Evolutionary conservation across 1,284 basidiomycete species (phyloP), one percentile per base, ranked within the genome.

Genomic region (Trametes versicolor): DNA sequence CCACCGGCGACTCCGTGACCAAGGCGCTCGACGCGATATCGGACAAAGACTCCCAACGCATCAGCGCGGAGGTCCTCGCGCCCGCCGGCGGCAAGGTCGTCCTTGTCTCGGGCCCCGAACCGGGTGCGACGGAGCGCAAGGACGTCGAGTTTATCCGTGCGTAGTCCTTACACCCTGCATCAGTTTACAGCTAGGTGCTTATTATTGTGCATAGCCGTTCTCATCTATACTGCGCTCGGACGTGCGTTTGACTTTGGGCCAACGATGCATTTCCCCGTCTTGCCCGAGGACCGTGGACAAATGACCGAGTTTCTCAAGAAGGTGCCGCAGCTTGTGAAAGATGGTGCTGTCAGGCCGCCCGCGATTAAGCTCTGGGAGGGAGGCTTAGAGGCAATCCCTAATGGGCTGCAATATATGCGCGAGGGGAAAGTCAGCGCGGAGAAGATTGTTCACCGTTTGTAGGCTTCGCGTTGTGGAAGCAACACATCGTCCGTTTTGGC

Each of bases 391-490:
- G 70, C 60, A n/a, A 62, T 74, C 4, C 60, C 65, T 1, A 72
- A 72, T 7, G 74, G 73, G 23, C 52, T 75, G 63, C 65, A 73
- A 54, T 73, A 70, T 52, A 70, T 72, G 71, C 58, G 63, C 5
- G 69, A 73, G 59, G 74, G 73, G 7, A 74, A 72, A 54, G 65
- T 70, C 51, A 73, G 73, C 56, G 74, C 65, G 4, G 71, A 73
- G 62, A 75, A 75, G 66, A 68, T 75, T n/a, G 74, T 75, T 2
- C 71, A 72, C 55, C 37, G 60, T n/a, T n/a, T n/a, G n/a, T n/a
- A n/a, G n/a, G n/a, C n/a, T n/a, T n/a, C n/a, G n/a, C n/a, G n/a
- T n/a, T n/a, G n/a, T n/a, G n/a, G n/a, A n/a, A n/a, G n/a, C n/a
- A n/a, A n/a, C n/a, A n/a, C n/a, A n/a, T n/a, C n/a, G n/a, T n/a